phyloP scores from a whole-genome alignment of 768 basidiomycete species.

The Mycena chlorophos region DNA sequence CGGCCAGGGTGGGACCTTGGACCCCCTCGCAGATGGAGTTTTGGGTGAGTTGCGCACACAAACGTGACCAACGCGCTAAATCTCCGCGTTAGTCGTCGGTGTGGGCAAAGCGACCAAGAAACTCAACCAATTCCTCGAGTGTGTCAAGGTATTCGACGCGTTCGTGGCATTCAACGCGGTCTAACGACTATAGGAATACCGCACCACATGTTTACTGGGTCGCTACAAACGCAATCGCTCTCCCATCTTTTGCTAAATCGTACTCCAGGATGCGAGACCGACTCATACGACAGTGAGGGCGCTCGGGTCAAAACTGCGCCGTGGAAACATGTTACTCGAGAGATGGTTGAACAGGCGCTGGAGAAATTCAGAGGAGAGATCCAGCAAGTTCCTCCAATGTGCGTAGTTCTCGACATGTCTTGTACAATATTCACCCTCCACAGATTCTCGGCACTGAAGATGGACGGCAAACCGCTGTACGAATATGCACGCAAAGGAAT shows the following conservation, averaged over 20 bases:
- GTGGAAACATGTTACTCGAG: slow-evolving; percentile 82
- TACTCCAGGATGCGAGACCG: slow-evolving; percentile 96
- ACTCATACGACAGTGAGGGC: slow-evolving; percentile 92
- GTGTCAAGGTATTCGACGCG: slow-evolving; percentile 70
- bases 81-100: slow-evolving; percentile 69
- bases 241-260: too few relatives aligned
- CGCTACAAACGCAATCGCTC: too few relatives aligned
- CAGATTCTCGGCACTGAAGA: slow-evolving; percentile 97
- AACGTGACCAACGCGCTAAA: slow-evolving; percentile 3
- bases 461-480: slow-evolving; percentile 94
- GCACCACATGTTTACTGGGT: slow-evolving; percentile 83
- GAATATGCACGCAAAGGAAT: slow-evolving; percentile 92
- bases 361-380: slow-evolving; percentile 83
- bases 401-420: slow-evolving; percentile 24
- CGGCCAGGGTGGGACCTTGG: slow-evolving; percentile 92
- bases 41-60: slow-evolving; percentile 55
- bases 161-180: neutral
- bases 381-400: slow-evolving; percentile 92
- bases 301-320: slow-evolving; percentile 72
- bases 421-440: slow-evolving; percentile 5
- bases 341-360: slow-evolving; percentile 68
- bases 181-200: slow-evolving; percentile 70
- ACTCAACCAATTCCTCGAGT: slow-evolving; percentile 78
- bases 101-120: slow-evolving; percentile 89
- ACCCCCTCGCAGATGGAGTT: slow-evolving; percentile 95